A percentile compares a stretch with the other conserved stretches of the same genome.
Conservation (phyloP, 1,284 basidiomycete genomes). For the Porogramme epimiltina region DNA sequence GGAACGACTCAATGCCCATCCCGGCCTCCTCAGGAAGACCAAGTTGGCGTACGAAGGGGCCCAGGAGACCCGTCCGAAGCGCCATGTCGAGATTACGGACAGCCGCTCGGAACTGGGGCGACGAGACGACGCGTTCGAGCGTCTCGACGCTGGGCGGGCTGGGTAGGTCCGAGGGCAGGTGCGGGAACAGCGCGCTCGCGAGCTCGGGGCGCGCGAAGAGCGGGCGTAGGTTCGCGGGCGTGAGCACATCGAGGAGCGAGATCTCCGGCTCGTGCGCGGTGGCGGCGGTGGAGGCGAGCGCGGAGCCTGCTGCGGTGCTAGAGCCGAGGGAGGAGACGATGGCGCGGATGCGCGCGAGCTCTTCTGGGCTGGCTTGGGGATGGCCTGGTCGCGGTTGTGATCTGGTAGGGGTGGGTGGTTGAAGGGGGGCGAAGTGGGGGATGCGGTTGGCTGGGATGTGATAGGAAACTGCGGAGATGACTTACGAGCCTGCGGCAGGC, state of each 20-base stretch:
- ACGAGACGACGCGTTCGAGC: conserved; percentile 55
- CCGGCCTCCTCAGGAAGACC: conserved; percentile 82
- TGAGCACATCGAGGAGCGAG: conserved; percentile 72
- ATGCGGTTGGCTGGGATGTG: not conserved
- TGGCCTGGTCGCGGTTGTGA: conserved; percentile 19
- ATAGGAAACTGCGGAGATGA: not conserved
- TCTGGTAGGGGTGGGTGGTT: not conserved
- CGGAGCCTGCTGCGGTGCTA: conserved; percentile 3
- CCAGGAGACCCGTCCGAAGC: conserved; percentile 72
- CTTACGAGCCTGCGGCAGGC: conserved; percentile 23
- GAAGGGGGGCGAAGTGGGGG: not conserved
- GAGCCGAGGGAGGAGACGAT: conserved; percentile 28
- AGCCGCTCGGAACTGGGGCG: conserved; percentile 59
- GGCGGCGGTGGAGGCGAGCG: not conserved
- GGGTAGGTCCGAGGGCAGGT: conserved; percentile 75
- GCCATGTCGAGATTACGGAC: conserved; percentile 78
- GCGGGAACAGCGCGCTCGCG: conserved; percentile 68
- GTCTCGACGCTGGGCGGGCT: conserved; percentile 63
- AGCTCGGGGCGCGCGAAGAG: conserved; percentile 72
- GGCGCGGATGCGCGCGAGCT: conserved; percentile 29
- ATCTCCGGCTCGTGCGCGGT: conserved; percentile 45
- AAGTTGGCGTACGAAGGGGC: conserved; percentile 68
- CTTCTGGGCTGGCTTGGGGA: conserved; percentile 25
- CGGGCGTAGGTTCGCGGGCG: conserved; percentile 66
- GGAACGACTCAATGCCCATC: conserved; percentile 67